phyloP scores from a whole-genome alignment of 2,329 filamentous ascomycete species.

The Paecilomyces niveus region DNA sequence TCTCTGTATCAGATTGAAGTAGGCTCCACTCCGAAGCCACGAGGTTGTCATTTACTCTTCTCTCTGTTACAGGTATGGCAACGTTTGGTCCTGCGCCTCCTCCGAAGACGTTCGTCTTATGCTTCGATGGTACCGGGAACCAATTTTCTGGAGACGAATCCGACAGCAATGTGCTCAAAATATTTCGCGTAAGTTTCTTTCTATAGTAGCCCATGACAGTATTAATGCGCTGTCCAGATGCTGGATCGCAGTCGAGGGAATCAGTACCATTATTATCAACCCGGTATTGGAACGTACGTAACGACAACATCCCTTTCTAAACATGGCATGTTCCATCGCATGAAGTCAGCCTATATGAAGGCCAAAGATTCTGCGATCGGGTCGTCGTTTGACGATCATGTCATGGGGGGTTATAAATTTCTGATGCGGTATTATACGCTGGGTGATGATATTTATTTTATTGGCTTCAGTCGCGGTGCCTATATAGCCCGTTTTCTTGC shows the following conservation, averaged over 20 bases:
- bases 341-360: conserved; percentile 46
- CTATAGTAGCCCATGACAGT: not conserved
- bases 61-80: conserved; percentile 12
- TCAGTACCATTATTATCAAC: conserved; percentile 38
- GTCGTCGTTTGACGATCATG: conserved; percentile 73
- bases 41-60: not conserved
- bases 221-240: conserved; percentile 19
- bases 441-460: conserved; percentile 58
- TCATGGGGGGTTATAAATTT: conserved; percentile 76
- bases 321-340: conserved; percentile 32
- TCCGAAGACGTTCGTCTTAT: conserved; percentile 34
- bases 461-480: conserved; percentile 65
- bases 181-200: conserved; percentile 32
- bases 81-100: conserved; percentile 12
- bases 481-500: conserved; percentile 70
- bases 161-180: conserved; percentile 42
- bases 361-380: conserved; percentile 65
- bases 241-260: conserved; percentile 32
- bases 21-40: not conserved
- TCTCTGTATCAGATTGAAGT: not conserved
- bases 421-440: conserved; percentile 65
- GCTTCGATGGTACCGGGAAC: conserved; percentile 40
- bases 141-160: conserved; percentile 37
- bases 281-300: conserved; percentile 40
- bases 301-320: conserved; percentile 27